Percentiles rank a stretch among this genome's conserved stretches.
Evolutionary conservation across 1,284 basidiomycete genomes (phyloP).

Genomic region (Sutorius eximius): DNA sequence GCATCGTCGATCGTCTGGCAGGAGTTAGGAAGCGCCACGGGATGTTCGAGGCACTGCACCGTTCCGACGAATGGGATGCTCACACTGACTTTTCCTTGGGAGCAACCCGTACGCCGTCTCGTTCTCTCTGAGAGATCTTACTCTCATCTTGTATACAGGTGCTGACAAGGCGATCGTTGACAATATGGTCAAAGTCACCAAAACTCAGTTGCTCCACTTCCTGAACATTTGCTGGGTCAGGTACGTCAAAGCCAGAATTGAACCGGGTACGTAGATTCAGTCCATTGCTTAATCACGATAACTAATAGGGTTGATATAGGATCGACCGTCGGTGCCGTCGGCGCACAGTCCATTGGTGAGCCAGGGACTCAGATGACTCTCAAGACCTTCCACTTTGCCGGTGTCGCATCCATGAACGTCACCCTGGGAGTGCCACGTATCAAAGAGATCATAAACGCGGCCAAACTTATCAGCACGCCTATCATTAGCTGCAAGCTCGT

Average conservation of each 20-base stretch:
- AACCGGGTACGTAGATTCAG: conserved; percentile 62
- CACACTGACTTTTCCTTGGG: conserved; percentile 78
- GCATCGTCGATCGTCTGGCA: conserved; percentile 71
- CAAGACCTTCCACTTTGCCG: conserved; percentile 99
- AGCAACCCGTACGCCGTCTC: conserved; percentile 54
- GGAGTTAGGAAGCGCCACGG: conserved; percentile 72
- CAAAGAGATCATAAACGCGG: conserved; percentile 99
- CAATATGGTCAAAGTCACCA: conserved; percentile 90
- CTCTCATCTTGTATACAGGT: conserved; percentile 37
- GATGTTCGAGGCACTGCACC: conserved; percentile 82
- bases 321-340: conserved; percentile 97
- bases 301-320: conserved; percentile 44
- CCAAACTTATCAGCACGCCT: conserved; percentile 95
- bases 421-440: conserved; percentile 99
- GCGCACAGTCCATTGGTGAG: conserved; percentile 99
- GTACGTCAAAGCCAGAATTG: conserved; percentile 92
- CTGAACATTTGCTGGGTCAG: conserved; percentile 87
- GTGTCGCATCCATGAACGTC: conserved; percentile 99
- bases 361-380: conserved; percentile 99
- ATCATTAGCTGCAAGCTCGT: conserved; percentile 97
- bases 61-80: conserved; percentile 76
- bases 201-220: conserved; percentile 78
- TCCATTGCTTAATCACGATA: background rate
- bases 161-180: conserved; percentile 74
- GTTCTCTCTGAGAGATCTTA: conserved; percentile 1